These are phyloP conservation scores for Ceratobasidium sp. DNA, from an alignment of 1,284 basidiomycete genomes.

Conservation along the genomic window DNA sequence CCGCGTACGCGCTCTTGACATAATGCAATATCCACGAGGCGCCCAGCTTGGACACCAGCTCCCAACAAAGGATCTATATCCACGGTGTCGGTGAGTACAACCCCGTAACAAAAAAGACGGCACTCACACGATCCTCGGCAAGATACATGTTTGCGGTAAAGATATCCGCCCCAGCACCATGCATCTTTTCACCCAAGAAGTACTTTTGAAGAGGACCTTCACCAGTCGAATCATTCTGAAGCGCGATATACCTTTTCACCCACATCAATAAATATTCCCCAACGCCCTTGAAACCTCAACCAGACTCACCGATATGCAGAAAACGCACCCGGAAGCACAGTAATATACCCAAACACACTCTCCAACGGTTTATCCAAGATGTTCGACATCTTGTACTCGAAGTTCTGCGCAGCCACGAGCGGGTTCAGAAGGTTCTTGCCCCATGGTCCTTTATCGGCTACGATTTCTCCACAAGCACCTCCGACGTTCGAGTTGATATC, in stretches of 20 bases:
- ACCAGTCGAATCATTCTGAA: constrained; percentile 84
- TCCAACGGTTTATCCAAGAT: constrained; percentile 89
- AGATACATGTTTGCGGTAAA: constrained; percentile 97
- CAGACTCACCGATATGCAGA: constrained; percentile 73
- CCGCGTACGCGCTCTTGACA: constrained; percentile 89
- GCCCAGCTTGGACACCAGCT: constrained; percentile 87
- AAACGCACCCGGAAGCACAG: constrained; percentile 92
- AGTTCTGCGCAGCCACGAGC: constrained; percentile 59
- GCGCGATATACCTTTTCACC: constrained; percentile 71
- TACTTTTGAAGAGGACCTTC: constrained; percentile 93
- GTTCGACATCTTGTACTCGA: constrained; percentile 95
- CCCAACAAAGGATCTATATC: constrained; percentile 85
- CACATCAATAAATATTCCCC: neutral
- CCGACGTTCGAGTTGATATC: constrained; percentile 96
- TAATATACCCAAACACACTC: constrained; percentile 84
- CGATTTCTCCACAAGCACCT: constrained; percentile 97
- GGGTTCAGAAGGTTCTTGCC: constrained; percentile 82
- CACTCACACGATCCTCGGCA: constrained; percentile 80
- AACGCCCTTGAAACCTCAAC: neutral
- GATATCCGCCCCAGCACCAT: constrained; percentile 85
- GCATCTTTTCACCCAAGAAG: constrained; percentile 94
- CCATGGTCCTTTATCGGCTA: constrained; percentile 87
- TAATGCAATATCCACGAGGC: constrained; percentile 91
- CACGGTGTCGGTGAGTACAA: neutral
- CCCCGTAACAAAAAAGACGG: neutral